A percentile compares a stretch with the other conserved stretches of the same genome.
Evolutionary conservation across 164 flowering plant species (phyloP).

Genomic region (Berberis thunbergii): DNA sequence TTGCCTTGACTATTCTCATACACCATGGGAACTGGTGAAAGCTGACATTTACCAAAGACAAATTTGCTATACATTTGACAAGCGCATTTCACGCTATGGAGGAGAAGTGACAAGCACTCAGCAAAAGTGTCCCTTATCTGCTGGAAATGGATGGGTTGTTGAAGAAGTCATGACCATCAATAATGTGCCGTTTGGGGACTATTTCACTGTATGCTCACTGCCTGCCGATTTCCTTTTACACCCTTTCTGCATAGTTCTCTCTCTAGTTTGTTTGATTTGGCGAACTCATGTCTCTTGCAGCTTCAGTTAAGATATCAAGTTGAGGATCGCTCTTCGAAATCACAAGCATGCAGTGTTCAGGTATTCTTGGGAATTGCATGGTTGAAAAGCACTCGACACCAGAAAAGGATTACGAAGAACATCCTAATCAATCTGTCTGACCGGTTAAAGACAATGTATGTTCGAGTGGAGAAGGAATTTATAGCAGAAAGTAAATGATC

Average conservation of each 20-base stretch:
- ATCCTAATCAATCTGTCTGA: conserved; percentile 50
- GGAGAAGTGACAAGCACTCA: conserved; percentile 88
- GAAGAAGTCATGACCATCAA: conserved; percentile 91
- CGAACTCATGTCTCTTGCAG: conserved; percentile 34
- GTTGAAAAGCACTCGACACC: conserved; percentile 73
- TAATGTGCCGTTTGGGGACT: conserved; percentile 83
- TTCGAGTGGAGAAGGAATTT: conserved; percentile 57
- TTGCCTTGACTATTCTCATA: conserved; percentile 57
- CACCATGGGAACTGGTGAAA: conserved; percentile 83
- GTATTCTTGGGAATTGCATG: conserved; percentile 72
- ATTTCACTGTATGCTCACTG: conserved; percentile 53
- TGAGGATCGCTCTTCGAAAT: conserved; percentile 55
- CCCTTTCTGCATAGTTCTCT: not conserved
- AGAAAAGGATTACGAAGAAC: conserved; percentile 71
- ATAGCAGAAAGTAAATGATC: conserved; percentile 1
- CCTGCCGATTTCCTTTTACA: not conserved
- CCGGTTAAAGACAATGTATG: conserved; percentile 52
- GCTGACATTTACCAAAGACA: conserved; percentile 69
- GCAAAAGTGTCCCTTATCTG: conserved; percentile 56
- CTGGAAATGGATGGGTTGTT: conserved; percentile 63
- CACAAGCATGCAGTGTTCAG: conserved; percentile 44
- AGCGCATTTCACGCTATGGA: conserved; percentile 57
- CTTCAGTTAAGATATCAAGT: conserved; percentile 73
- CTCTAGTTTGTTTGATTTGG: not conserved
- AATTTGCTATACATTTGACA: conserved; percentile 59